These are phyloP conservation scores for Begonia masoniana DNA, from an alignment of 306 rosid genomes.

Conservation along the genomic window DNA sequence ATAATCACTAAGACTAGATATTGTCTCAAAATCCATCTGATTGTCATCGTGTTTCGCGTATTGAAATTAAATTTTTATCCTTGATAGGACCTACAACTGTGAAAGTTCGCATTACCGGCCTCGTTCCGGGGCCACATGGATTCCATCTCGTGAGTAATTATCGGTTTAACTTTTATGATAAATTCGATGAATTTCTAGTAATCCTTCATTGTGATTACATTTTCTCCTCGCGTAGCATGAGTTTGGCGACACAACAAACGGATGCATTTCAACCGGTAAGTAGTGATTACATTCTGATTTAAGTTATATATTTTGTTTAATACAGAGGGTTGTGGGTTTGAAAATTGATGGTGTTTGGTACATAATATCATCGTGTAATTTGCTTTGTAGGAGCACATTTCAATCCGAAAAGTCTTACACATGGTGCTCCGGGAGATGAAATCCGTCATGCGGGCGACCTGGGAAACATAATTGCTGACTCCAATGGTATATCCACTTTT, in stretches of 20 bases:
- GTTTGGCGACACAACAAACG: constrained; percentile 94
- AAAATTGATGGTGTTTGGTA: neutral
- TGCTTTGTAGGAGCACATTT: constrained; percentile 63
- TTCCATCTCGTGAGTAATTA: constrained; percentile 63
- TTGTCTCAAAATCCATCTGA: too few relatives aligned
- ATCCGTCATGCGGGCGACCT: constrained; percentile 99
- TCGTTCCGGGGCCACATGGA: constrained; percentile 78
- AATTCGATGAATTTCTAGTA: neutral
- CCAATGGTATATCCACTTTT: constrained; percentile 33
- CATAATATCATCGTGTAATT: neutral
- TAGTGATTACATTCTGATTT: neutral
- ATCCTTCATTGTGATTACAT: neutral
- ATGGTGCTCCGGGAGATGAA: constrained; percentile 91
- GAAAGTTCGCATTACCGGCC: constrained; percentile 73
- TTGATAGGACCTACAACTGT: constrained; percentile 75
- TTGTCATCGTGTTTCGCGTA: too few relatives aligned
- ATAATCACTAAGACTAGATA: too few relatives aligned
- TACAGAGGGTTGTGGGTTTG: neutral
- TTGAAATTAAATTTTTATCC: constrained; percentile 1
- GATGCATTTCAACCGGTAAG: constrained; percentile 85
- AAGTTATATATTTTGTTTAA: too few relatives aligned
- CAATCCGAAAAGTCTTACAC: constrained; percentile 56
- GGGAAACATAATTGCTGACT: constrained; percentile 91
- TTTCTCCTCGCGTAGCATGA: constrained; percentile 52
- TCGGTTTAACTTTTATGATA: constrained; percentile 8